Evolutionary conservation across 1,284 basidiomycete species (phyloP).

Genomic region (Sanghuangporus baumii): DNA sequence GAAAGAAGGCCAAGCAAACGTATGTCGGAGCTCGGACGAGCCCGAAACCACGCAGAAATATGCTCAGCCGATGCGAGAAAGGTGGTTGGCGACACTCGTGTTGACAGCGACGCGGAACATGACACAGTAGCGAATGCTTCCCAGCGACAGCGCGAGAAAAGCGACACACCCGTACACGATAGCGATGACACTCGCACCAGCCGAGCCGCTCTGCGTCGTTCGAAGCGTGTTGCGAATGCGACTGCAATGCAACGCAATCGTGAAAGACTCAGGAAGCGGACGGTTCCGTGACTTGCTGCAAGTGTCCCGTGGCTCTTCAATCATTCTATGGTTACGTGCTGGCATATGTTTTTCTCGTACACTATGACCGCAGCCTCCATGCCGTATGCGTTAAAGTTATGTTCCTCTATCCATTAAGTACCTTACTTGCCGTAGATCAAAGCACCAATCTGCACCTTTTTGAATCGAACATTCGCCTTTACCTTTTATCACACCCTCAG

Average conservation of each 20-base stretch:
- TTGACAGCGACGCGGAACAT: not conserved
- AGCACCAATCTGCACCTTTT: not conserved
- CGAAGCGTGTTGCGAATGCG: constrained; percentile 60
- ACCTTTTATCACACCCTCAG: not conserved
- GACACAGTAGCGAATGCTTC: constrained; percentile 3
- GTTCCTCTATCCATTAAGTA: not conserved
- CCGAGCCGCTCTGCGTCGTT: constrained; percentile 45
- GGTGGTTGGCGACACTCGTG: not conserved
- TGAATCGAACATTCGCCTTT: not conserved
- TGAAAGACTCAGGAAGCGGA: constrained; percentile 14
- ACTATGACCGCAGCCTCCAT: not conserved
- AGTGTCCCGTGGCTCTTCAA: not conserved
- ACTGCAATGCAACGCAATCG: constrained; percentile 37
- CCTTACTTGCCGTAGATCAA: not conserved
- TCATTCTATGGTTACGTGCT: not conserved
- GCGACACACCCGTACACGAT: not conserved
- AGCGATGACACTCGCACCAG: not conserved
- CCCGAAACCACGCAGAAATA: not conserved
- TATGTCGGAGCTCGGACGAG: not conserved
- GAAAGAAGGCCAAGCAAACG: not conserved
- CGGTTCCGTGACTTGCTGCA: not conserved
- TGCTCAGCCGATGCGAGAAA: not conserved
- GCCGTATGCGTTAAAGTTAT: not conserved
- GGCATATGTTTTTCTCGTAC: no score
- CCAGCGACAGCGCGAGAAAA: not conserved